Conservation (phyloP, 345 rosid genomes). For the Gossypium rotundifolium region DNA sequence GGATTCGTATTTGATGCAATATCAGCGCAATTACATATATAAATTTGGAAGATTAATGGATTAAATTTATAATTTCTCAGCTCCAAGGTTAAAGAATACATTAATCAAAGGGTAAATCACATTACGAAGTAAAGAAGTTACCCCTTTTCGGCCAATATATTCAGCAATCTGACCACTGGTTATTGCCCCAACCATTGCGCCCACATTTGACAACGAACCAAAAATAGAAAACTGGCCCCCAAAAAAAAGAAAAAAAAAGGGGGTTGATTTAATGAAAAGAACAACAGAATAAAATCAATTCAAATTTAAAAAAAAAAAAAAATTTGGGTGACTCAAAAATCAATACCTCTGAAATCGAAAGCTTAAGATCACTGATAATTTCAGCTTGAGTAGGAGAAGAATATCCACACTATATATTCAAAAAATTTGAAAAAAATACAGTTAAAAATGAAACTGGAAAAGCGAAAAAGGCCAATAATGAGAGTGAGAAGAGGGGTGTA, state of each 20-base stretch:
- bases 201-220: conserved; percentile 70
- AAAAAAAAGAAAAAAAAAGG: not conserved
- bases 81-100: not conserved
- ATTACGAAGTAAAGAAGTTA: conserved; percentile 15
- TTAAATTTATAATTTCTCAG: not conserved
- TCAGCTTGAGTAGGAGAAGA: conserved; percentile 60
- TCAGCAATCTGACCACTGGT: conserved; percentile 73
- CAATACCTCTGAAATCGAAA: conserved; percentile 53
- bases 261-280: not conserved
- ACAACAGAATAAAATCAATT: not conserved
- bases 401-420: conserved; percentile 44
- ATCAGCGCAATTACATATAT: not conserved
- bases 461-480: not conserved
- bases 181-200: conserved; percentile 75
- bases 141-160: conserved; percentile 78
- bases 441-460: not conserved
- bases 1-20: not conserved
- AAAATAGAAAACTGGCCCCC: conserved; percentile 49
- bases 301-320: not conserved
- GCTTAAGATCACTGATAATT: conserved; percentile 49
- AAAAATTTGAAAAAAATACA: not conserved
- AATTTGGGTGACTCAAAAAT: not conserved
- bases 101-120: not conserved
- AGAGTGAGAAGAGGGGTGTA: not conserved
- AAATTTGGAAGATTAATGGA: not conserved